Base-by-base conservation (phyloP, 2,329 filamentous ascomycete species). In the Mollisia scopiformis region DNA sequence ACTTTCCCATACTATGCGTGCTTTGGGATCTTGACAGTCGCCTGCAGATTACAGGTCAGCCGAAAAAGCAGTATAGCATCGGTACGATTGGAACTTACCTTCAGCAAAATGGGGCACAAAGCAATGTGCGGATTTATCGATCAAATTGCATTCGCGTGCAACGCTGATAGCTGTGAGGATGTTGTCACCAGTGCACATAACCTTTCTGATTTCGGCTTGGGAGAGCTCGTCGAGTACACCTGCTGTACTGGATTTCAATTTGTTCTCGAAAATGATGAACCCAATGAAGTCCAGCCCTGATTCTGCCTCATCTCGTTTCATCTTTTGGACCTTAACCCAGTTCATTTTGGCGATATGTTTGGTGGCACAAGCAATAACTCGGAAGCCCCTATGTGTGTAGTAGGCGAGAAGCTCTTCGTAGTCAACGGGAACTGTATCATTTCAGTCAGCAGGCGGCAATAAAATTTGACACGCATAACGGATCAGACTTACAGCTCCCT, bases 241-340 rank as follows among this genome's bases (percentile, higher is more conserved):
- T 1, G 91, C 84, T 0, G 94, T 97, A 21, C 86, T 93, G 1
- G 91, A 88, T 75, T 99, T 99, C 63, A 99, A 80, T 77, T 99
- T 99, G 78, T 99, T 99, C 77, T 99, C 95, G 69, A 99, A 99
- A 57, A 99, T 89, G 72, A 99, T 98, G 77, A 99, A 99, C 5
- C 95, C 95, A 35, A 93, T 84, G 72, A 99, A 98, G 49, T 94
- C 87, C 11, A 99, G 84, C 31, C 88, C 82, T 2, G 86, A 89
- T 75, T 99, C 95, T 8, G 91, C 93, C 56, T 97, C 91, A 39
- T 88, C 79, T 30, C 95, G 89, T 68, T 88, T 90, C 89, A 98
- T 93, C 78, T 96, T 97, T 72, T 98, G 93, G 6, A 93, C 88
- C 73, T 96, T 96, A 57, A 97, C 87, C 93, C 93, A 97, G 69